Base-by-base conservation (phyloP, 306 rosid genomes). In the Glycine latifolia region DNA sequence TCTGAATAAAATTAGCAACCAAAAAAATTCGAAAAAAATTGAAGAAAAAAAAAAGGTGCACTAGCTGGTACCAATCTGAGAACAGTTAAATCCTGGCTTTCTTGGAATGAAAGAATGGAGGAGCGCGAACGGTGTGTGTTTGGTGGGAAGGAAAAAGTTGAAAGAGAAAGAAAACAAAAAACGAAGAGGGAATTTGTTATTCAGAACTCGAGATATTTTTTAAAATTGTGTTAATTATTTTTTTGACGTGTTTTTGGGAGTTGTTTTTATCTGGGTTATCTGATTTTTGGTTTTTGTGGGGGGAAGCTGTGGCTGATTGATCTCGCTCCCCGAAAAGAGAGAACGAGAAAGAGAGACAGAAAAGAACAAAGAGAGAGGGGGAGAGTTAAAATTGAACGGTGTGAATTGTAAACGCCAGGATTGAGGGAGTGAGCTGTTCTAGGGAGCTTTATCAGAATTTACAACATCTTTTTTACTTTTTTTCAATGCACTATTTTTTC, bases 121-220 rank as follows among this genome's bases (percentile, higher is more conserved):
- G 46, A 84, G 86, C 85, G 83, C 85, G 91, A 83, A 83, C 48
- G 83, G 83, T 59, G 91, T 84, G 83, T 63, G 91, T 84, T 86
- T 88, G 92, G 95, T 89, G 91, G 94, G 92, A 90, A 88, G 81
- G 82, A 17, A 58, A 68, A 69, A 60, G 65, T 39, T 12, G 81
- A 39, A 62, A 16, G 71, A 14, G 37, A 41, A 48, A 81, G 88
- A 78, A 39, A 37, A 43, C 33, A 67, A 74, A 15, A 37, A 20
- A 17, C 13, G 17, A n/a, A 60, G 79, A 48, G 20, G 41, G 16
- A 20, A 67, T 59, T 39, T 39, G 12, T 20, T 48, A 77, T 44
- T 71, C 54, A 44, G 77, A 79, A 84, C 95, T 90, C 94, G 84
- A 89, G 44, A 60, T 74, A 11, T 78, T 46, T 14, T 26, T n/a